Conservation (phyloP, 371 early-diverging fungal species). For the Massospora cicadina region DNA sequence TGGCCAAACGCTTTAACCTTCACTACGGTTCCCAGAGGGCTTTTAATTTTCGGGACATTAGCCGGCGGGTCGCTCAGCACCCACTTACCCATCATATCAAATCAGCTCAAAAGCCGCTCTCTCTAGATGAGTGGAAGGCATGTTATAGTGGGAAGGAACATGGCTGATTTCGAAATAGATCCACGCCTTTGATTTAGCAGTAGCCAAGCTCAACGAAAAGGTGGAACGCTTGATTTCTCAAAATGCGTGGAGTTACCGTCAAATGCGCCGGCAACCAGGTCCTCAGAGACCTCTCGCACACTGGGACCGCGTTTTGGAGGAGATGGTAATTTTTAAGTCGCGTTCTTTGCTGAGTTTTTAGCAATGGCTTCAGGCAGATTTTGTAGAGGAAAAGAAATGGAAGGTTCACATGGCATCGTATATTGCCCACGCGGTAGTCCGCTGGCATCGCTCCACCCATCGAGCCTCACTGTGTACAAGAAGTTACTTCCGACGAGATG, state of each 20-base stretch:
- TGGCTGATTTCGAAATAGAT: not conserved
- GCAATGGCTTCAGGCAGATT: conserved; percentile 5
- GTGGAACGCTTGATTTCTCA: not conserved
- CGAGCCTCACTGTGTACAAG: not conserved
- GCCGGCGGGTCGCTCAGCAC: not conserved
- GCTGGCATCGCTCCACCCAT: not conserved
- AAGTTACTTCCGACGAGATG: not conserved
- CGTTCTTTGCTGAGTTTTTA: not conserved
- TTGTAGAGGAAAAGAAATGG: conserved; percentile 4
- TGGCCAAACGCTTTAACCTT: not conserved
- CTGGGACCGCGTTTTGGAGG: conserved; percentile 2
- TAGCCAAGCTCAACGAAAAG: conserved; percentile 10
- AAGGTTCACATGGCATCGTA: not conserved
- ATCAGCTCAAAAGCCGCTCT: not conserved
- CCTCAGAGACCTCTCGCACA: not conserved
- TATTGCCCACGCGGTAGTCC: not conserved
- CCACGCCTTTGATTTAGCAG: not conserved
- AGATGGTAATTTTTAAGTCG: not conserved
- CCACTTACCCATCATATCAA: not conserved
- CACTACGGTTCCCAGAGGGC: not conserved
- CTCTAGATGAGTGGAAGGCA: not conserved
- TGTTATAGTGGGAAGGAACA: not conserved
- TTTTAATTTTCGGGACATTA: not conserved
- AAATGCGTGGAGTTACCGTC: not conserved
- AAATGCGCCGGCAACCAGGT: not conserved